Evolutionary conservation across 345 rosid species (phyloP), one percentile per base, ranked within the genome.

Genomic region (Murraya paniculata): DNA sequence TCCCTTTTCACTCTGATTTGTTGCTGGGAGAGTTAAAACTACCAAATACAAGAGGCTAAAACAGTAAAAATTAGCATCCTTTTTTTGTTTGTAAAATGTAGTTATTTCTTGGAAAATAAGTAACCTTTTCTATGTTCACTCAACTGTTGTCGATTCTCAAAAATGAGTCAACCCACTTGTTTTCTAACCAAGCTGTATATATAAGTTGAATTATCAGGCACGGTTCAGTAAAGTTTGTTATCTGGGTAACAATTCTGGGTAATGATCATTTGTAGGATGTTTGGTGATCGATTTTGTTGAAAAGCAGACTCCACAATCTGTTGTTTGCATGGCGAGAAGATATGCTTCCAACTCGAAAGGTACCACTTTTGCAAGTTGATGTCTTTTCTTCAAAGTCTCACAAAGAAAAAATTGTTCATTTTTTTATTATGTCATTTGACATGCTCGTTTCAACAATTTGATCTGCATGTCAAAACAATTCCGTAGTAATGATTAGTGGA

Each of bases 211-310:
- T 59, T 18, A 36, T 59, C 30, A 7, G 53, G 14, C 36, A 36
- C 13, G 18, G 36, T 56, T 57, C 25, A n/a, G 25, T 25, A 8
- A 60, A 73, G 56, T 59, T 59, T 16, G 25, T 7, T 7, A 33
- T 72, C 22, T 31, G 16, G 18, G 5, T 35, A 9, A 66, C 0
- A 19, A 28, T 10, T 53, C 30, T 56, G 66, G 59, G 38, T 57
- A 62, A 53, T 73, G 67, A 70, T 57, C 22, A 64, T 64, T 70
- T 36, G 35, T 45, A 67, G 74, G 78, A 35, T 57, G 73, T 53
- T 71, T 67, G 62, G 64, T 77, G 3, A 48, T 27, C 65, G 62
- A 8, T 35, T 31, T 11, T 36, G 38, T 36, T 39, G 48, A 66
- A 74, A 73, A 73, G 56, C n/a, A n/a, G n/a, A n/a, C n/a, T n/a